phyloP scores from a whole-genome alignment of 345 rosid species.

The Schrenkiella parvula region DNA sequence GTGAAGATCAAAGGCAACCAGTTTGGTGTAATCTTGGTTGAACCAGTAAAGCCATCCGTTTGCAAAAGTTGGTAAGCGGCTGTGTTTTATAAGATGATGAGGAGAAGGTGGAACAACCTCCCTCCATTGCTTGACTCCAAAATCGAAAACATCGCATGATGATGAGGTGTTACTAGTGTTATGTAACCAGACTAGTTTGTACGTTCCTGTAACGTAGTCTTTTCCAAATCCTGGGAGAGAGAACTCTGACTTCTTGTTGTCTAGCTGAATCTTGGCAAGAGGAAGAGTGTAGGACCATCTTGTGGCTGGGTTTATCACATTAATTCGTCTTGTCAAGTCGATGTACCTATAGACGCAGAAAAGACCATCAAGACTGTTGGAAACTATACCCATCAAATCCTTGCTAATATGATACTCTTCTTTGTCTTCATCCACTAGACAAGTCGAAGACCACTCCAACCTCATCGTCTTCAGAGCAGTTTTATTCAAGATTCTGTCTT shows the following conservation, averaged over 20 bases:
- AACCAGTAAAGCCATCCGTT: constrained; percentile 2
- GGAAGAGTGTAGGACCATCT: background rate
- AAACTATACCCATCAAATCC: too few relatives aligned
- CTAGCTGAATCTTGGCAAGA: background rate
- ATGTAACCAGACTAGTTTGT: background rate
- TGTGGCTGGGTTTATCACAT: background rate
- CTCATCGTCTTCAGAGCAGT: background rate
- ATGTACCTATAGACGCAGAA: background rate
- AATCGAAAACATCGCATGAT: background rate
- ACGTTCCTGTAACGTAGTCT: background rate
- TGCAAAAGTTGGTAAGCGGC: background rate
- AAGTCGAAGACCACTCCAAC: background rate
- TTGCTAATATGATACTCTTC: too few relatives aligned
- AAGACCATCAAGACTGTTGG: background rate
- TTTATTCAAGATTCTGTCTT: background rate
- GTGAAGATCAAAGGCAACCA: constrained; percentile 13
- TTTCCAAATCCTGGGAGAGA: background rate
- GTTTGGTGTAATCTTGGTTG: background rate
- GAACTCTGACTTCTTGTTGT: background rate
- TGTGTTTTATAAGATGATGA: background rate
- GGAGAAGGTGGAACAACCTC: background rate
- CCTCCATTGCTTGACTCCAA: background rate
- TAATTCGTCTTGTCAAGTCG: background rate
- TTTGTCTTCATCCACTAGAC: constrained; percentile 2
- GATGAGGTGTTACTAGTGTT: too few relatives aligned